phyloP scores from a whole-genome alignment of 1,284 basidiomycete genomes.

The Cryptococcus maquisensis region DNA sequence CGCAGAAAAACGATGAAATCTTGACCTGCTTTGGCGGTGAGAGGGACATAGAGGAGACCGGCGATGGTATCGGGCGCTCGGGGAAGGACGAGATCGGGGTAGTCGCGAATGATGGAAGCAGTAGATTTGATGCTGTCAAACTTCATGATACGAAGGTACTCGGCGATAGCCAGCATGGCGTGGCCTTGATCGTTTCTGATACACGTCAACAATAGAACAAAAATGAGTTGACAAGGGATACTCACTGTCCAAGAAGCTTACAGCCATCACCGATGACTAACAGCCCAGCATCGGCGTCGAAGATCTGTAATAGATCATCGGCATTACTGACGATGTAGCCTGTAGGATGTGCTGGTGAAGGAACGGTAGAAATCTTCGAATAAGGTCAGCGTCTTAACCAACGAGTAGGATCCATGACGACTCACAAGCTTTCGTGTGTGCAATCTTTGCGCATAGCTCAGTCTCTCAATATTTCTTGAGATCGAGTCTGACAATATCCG shows the following conservation, averaged over 20 bases:
- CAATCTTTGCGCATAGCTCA: slow-evolving; percentile 73
- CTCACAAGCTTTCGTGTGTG: slow-evolving; percentile 70
- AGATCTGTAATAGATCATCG: slow-evolving; percentile 73
- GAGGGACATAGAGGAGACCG: slow-evolving; percentile 72
- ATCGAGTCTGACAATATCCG: slow-evolving; percentile 76
- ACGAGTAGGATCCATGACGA: slow-evolving; percentile 3
- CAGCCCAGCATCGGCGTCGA: slow-evolving; percentile 80
- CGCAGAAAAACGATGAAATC: slow-evolving; percentile 77
- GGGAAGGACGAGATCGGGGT: slow-evolving; percentile 67
- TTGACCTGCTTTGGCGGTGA: slow-evolving; percentile 61
- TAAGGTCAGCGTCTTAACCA: slow-evolving; percentile 2
- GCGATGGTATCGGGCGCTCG: slow-evolving; percentile 69
- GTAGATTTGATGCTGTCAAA: slow-evolving; percentile 66
- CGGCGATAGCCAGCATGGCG: slow-evolving; percentile 75
- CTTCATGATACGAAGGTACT: slow-evolving; percentile 75
- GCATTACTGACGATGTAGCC: slow-evolving; percentile 85
- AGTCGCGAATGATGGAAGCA: slow-evolving; percentile 66
- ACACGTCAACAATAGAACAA: not conserved
- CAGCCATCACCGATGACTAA: slow-evolving; percentile 81
- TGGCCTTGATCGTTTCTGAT: slow-evolving; percentile 66
- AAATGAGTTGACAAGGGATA: not conserved
- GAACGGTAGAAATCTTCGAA: slow-evolving; percentile 67
- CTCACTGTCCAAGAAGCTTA: slow-evolving; percentile 66
- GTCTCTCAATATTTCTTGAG: slow-evolving; percentile 74
- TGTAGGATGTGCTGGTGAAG: slow-evolving; percentile 67